Evolutionary conservation across 1,284 basidiomycete species (phyloP).

Genomic region (Moesziomyces antarcticus): DNA sequence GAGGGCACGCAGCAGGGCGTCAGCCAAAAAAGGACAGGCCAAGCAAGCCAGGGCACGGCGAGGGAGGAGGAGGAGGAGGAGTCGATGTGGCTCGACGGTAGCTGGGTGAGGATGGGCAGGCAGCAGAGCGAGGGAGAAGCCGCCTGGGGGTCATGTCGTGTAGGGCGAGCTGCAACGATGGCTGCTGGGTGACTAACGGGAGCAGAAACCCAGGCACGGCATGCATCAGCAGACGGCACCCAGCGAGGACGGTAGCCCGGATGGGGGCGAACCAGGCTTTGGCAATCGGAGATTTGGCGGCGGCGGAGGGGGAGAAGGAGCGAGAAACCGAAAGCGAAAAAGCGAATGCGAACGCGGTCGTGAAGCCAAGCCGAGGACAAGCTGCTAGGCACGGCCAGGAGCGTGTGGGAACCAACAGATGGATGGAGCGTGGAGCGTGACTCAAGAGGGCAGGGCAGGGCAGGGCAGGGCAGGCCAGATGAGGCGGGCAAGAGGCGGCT

Average conservation of each 20-base stretch:
- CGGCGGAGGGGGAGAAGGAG: neutral
- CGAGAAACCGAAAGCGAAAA: constrained; percentile 9
- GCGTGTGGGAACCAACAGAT: neutral
- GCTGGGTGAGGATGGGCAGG: neutral
- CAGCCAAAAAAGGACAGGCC: constrained; percentile 1
- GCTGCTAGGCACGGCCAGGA: neutral
- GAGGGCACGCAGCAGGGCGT: constrained; percentile 17
- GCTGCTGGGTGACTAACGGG: neutral
- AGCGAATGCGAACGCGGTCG: too few relatives aligned
- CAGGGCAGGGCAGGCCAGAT: neutral
- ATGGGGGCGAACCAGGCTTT: constrained; percentile 3
- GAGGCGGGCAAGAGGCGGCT: neutral
- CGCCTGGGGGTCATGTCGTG: neutral
- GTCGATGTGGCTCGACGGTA: neutral
- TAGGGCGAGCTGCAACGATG: neutral
- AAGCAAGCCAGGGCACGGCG: neutral
- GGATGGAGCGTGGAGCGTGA: neutral
- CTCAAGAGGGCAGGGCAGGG: neutral
- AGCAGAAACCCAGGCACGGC: neutral
- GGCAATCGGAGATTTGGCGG: constrained; percentile 16
- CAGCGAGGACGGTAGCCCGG: neutral
- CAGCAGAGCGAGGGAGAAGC: too few relatives aligned
- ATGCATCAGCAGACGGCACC: neutral
- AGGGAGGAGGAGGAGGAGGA: neutral
- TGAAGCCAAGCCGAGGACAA: neutral